Percentiles rank a stretch among this genome's conserved stretches.
phyloP scores from a whole-genome alignment of 1,284 basidiomycete species.

The Ustilago nuda region DNA sequence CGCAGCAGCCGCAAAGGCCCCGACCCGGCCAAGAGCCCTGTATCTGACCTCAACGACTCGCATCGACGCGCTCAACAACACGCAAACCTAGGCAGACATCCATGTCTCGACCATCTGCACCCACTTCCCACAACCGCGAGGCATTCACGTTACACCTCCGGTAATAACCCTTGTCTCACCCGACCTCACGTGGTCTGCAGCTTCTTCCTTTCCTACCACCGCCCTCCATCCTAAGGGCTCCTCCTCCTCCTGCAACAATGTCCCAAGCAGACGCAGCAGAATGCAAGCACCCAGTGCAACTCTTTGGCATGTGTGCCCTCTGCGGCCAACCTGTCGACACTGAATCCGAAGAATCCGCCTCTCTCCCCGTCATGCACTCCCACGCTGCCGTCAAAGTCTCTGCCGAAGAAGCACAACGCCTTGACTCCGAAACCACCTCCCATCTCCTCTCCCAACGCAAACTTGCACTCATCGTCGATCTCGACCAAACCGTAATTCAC shows the following conservation, averaged over 20 bases:
- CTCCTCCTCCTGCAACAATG: slow-evolving; percentile 10
- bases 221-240: not conserved
- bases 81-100: not conserved
- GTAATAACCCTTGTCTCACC: slow-evolving; percentile 12
- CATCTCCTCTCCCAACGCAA: slow-evolving; percentile 81
- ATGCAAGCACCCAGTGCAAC: slow-evolving; percentile 92
- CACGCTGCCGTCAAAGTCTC: slow-evolving; percentile 64
- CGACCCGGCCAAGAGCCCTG: too few relatives aligned
- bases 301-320: slow-evolving; percentile 89
- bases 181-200: not conserved
- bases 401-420: slow-evolving; percentile 80
- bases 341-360: slow-evolving; percentile 34
- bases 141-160: slow-evolving; percentile 12
- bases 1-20: not conserved
- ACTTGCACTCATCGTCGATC: slow-evolving; percentile 94
- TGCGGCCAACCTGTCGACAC: slow-evolving; percentile 93
- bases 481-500: slow-evolving; percentile 98
- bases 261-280: slow-evolving; percentile 21
- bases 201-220: not conserved
- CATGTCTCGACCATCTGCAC: slow-evolving; percentile 24
- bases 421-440: slow-evolving; percentile 83
- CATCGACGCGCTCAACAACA: not conserved
- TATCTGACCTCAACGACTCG: too few relatives aligned
- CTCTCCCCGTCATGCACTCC: slow-evolving; percentile 64
- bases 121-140: slow-evolving; percentile 7